Percentiles rank a stretch among this genome's conserved stretches.
phyloP scores from a whole-genome alignment of 345 rosid genomes.

The Diplotaxis tenuifolia region DNA sequence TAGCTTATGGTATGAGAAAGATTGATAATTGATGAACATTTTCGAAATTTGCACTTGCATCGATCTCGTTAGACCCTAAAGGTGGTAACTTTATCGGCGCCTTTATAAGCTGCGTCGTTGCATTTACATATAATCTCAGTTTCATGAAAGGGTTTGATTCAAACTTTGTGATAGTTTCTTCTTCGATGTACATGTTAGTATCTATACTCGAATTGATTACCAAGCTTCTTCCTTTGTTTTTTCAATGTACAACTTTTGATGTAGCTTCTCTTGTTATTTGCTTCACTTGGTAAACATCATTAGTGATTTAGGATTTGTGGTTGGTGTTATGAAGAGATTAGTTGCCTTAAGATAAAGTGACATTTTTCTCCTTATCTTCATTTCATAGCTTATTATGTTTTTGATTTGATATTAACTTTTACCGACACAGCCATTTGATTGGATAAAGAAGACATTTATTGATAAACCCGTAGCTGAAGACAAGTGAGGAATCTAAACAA shows the following conservation, averaged over 20 bases:
- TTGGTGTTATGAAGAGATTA: conserved; percentile 4
- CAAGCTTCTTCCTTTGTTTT: background rate
- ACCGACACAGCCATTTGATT: no score
- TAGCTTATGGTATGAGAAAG: background rate
- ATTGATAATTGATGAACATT: background rate
- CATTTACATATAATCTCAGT: background rate
- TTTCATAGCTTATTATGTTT: no score
- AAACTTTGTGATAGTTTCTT: no score
- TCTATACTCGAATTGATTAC: conserved; percentile 1
- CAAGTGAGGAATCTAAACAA: no score
- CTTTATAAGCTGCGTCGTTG: background rate
- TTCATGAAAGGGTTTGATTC: background rate
- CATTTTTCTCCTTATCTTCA: no score
- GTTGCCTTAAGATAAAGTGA: background rate
- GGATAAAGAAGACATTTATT: no score
- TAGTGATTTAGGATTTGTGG: background rate
- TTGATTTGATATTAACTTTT: no score
- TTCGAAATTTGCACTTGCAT: background rate
- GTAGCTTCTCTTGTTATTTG: background rate
- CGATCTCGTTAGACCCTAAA: background rate
- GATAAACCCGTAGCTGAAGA: no score
- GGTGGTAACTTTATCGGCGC: background rate
- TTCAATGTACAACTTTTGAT: no score
- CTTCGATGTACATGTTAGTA: no score
- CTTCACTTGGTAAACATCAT: background rate